These are phyloP conservation scores for Bothriochloa decipiens DNA, from an alignment of 176 grass and related monocot species.

Conservation along the genomic window DNA sequence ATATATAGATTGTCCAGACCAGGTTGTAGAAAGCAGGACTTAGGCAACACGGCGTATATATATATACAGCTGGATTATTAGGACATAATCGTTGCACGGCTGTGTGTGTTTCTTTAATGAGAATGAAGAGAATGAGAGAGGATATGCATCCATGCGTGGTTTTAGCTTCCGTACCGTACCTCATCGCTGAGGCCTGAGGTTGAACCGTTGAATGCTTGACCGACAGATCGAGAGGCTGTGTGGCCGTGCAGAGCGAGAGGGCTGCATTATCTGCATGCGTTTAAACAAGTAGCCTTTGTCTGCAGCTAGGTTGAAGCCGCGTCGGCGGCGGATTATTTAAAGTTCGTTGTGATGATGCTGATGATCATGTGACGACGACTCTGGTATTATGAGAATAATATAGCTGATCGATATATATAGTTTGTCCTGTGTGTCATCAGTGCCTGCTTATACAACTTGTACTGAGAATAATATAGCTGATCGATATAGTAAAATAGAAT, in stretches of 20 bases:
- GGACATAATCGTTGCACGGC: neutral
- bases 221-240: neutral
- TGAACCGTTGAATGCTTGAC: neutral
- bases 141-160: neutral
- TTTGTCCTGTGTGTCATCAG: neutral
- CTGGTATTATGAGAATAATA: neutral
- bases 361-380: neutral
- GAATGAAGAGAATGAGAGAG: neutral
- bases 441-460: neutral
- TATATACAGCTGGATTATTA: too few species aligned
- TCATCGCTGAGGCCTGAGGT: neutral
- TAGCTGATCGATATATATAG: neutral
- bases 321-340: conserved; percentile 10
- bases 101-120: too few species aligned
- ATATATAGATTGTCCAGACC: neutral
- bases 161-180: neutral
- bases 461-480: too few species aligned
- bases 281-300: neutral
- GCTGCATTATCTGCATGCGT: neutral
- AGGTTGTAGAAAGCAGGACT: conserved; percentile 21
- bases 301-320: neutral
- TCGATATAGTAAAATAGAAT: too few species aligned
- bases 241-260: neutral
- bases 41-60: too few species aligned
- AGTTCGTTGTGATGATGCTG: neutral